A percentile compares a stretch with the other conserved stretches of the same genome.
Evolutionary conservation across 163 green algal species (phyloP).

Genomic region (Coccomyxa subellipsoidea): DNA sequence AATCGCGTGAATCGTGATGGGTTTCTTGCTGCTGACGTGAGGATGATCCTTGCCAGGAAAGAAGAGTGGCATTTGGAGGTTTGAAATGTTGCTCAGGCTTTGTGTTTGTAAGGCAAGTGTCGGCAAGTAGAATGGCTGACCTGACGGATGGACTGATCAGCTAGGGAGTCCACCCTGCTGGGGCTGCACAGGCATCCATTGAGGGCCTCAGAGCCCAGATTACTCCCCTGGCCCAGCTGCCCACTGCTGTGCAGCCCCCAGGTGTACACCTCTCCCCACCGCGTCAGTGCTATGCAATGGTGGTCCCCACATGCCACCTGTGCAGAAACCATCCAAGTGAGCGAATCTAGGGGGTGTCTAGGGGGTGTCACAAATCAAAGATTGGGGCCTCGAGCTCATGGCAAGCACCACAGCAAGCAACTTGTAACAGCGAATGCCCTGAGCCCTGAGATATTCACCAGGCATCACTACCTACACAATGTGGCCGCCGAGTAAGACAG

Average conservation of each 20-base stretch:
- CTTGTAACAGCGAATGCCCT: neutral
- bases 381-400: conserved; percentile 7
- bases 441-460: too few species aligned
- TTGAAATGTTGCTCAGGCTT: neutral
- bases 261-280: conserved; percentile 34
- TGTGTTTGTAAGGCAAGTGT: neutral
- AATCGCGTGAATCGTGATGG: too few species aligned
- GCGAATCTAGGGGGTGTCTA: too few species aligned
- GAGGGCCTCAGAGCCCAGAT: neutral
- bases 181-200: conserved; percentile 18
- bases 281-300: conserved; percentile 44
- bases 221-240: conserved; percentile 41
- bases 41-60: too few species aligned
- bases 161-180: conserved; percentile 21
- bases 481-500: too few species aligned
- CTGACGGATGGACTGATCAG: conserved; percentile 36
- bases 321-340: neutral
- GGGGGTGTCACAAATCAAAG: too few species aligned
- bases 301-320: conserved; percentile 53
- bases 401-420: neutral
- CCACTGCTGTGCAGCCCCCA: conserved; percentile 49
- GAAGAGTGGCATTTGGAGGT: neutral
- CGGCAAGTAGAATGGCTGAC: neutral
- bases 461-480: too few species aligned
- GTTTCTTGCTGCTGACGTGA: too few species aligned